Evolutionary conservation across 2,329 filamentous ascomycete genomes (phyloP).

Genomic region (Trichoderma atroviride): DNA sequence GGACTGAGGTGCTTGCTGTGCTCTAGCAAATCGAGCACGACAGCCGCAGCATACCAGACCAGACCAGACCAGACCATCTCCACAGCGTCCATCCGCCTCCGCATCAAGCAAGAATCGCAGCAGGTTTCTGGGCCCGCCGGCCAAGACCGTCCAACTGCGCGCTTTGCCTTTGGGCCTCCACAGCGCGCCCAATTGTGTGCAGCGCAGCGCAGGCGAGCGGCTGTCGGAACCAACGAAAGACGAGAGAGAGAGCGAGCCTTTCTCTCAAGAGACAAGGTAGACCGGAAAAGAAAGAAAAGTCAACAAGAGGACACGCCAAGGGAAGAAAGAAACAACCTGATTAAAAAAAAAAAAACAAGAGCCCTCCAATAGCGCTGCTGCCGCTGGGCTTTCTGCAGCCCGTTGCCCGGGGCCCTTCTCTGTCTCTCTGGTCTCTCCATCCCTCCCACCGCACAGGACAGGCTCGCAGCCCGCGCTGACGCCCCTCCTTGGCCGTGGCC

Average conservation of each 20-base stretch:
- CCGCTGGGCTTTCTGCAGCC: neutral
- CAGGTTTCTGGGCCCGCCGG: neutral
- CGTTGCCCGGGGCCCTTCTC: neutral
- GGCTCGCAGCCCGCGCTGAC: conserved; percentile 23
- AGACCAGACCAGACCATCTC: neutral
- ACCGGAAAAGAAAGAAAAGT: neutral
- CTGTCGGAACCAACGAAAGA: conserved; percentile 26
- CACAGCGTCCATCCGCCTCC: conserved; percentile 1
- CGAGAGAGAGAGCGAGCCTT: neutral
- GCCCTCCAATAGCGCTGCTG: neutral
- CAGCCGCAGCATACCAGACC: neutral
- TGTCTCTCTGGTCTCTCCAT: neutral
- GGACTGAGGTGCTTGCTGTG: neutral
- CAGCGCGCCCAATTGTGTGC: conserved; percentile 25
- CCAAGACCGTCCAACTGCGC: neutral
- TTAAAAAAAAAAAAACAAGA: neutral
- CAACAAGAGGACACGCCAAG: neutral
- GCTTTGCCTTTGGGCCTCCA: conserved; percentile 29
- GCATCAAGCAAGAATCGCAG: neutral
- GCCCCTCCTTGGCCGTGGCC: conserved; percentile 18
- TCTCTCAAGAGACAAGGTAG: neutral
- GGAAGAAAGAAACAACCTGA: neutral
- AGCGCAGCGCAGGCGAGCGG: neutral
- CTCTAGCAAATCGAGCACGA: neutral
- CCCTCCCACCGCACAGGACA: neutral